phyloP scores from a whole-genome alignment of 2,329 filamentous ascomycete species.

The Aspergillus pseudonomiae region DNA sequence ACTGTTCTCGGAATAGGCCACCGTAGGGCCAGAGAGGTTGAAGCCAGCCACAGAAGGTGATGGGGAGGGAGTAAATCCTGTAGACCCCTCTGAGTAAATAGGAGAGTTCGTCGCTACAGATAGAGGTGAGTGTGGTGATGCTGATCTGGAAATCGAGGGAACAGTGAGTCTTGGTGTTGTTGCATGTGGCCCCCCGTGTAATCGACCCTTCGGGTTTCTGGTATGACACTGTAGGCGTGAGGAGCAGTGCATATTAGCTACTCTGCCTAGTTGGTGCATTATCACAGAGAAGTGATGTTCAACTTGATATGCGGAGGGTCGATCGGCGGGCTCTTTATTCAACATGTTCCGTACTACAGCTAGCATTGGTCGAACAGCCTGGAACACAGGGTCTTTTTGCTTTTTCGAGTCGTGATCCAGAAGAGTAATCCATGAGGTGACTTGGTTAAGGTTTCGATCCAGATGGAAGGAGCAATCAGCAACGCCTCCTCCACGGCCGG shows the following conservation, averaged over 20 bases:
- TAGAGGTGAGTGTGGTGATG: not conserved
- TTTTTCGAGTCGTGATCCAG: constrained; percentile 54
- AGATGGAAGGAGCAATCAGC: constrained; percentile 62
- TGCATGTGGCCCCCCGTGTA: not conserved
- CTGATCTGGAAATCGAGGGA: not conserved
- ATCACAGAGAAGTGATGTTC: constrained; percentile 22
- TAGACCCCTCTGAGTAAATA: not conserved
- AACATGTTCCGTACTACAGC: constrained; percentile 43
- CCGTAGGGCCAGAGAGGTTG: constrained; percentile 12
- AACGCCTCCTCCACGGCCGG: constrained; percentile 51
- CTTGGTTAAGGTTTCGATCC: constrained; percentile 53
- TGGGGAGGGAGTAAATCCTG: constrained; percentile 7
- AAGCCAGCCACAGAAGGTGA: constrained; percentile 14
- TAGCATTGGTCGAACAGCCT: constrained; percentile 43
- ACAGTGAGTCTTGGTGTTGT: not conserved
- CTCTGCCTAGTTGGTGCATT: constrained; percentile 15
- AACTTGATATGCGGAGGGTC: constrained; percentile 38
- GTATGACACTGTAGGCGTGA: constrained; percentile 16
- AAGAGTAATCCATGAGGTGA: constrained; percentile 59
- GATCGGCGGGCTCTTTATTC: constrained; percentile 33
- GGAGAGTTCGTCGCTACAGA: not conserved
- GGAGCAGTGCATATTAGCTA: constrained; percentile 18
- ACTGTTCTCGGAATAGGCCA: constrained; percentile 11
- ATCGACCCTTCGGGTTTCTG: constrained; percentile 4
- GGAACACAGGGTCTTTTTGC: constrained; percentile 41